Conservation (phyloP, 768 basidiomycete genomes). For the Pulveroboletus sp. region DNA sequence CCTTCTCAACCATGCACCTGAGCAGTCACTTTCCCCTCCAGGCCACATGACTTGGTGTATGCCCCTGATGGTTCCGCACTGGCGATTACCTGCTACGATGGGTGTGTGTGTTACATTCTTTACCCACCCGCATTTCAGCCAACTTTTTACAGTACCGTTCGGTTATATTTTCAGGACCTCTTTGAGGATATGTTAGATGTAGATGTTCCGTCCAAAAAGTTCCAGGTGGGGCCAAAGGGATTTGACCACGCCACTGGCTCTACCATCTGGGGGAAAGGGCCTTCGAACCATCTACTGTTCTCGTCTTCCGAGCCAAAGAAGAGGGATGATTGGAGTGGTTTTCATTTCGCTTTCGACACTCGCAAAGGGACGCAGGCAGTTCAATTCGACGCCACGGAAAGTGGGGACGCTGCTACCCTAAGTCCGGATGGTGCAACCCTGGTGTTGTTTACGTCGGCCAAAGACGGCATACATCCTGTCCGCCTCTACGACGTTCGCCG, state of each 20-base stretch:
- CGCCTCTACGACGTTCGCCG: slow-evolving; percentile 53
- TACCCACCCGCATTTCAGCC: neutral
- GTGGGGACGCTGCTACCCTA: slow-evolving; percentile 52
- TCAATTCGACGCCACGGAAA: slow-evolving; percentile 44
- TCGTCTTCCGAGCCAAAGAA: slow-evolving; percentile 52
- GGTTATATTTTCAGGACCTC: slow-evolving; percentile 21
- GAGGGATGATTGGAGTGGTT: slow-evolving; percentile 30
- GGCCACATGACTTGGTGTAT: slow-evolving; percentile 46
- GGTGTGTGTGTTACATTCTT: slow-evolving; percentile 17
- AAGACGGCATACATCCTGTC: slow-evolving; percentile 32
- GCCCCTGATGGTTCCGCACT: slow-evolving; percentile 39
- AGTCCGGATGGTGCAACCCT: slow-evolving; percentile 40
- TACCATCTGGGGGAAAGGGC: slow-evolving; percentile 50
- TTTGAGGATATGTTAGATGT: slow-evolving; percentile 16
- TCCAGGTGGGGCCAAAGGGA: slow-evolving; percentile 15
- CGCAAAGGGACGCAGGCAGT: slow-evolving; percentile 21
- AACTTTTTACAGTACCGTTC: slow-evolving; percentile 18
- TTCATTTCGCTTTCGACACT: slow-evolving; percentile 52
- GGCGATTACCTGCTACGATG: slow-evolving; percentile 34
- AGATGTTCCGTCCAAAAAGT: slow-evolving; percentile 11
- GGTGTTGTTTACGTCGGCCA: slow-evolving; percentile 32
- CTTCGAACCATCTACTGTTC: slow-evolving; percentile 42
- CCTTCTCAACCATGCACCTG: slow-evolving; percentile 1
- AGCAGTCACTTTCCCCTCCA: slow-evolving; percentile 22
- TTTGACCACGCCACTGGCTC: slow-evolving; percentile 39